Evolutionary conservation across 306 rosid species (phyloP).

Genomic region (Pyrus betulifolia): DNA sequence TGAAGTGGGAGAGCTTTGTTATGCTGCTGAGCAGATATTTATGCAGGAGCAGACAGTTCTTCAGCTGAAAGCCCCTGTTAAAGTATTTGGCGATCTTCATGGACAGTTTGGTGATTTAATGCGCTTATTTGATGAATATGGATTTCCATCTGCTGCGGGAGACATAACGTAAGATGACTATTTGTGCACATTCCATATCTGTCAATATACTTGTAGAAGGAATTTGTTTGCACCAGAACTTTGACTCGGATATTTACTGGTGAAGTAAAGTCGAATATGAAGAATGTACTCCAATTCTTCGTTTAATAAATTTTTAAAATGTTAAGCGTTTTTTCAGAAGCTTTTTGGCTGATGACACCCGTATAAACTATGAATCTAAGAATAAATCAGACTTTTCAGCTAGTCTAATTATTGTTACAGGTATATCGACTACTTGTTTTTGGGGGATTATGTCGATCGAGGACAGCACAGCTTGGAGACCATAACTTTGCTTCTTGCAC

Average conservation of each 20-base stretch:
- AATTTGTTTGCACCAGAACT: neutral
- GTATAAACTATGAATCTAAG: neutral
- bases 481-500: slow-evolving; percentile 92
- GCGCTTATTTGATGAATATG: slow-evolving; percentile 99
- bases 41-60: slow-evolving; percentile 97
- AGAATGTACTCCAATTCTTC: neutral
- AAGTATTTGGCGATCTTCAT: slow-evolving; percentile 99
- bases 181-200: slow-evolving; percentile 5
- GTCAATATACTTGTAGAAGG: slow-evolving; percentile 1
- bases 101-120: slow-evolving; percentile 99
- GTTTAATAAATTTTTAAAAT: neutral
- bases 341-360: slow-evolving; percentile 9
- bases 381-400: slow-evolving; percentile 10
- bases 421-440: slow-evolving; percentile 95
- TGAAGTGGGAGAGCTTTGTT: slow-evolving; percentile 99
- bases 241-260: neutral
- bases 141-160: slow-evolving; percentile 98
- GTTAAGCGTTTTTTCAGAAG: neutral
- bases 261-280: neutral
- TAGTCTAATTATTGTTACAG: slow-evolving; percentile 38
- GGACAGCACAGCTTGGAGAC: slow-evolving; percentile 99
- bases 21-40: slow-evolving; percentile 97
- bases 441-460: slow-evolving; percentile 99
- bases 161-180: slow-evolving; percentile 79
- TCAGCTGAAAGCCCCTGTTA: slow-evolving; percentile 94